phyloP scores from a whole-genome alignment of 345 rosid species.

The Pugionium dolabratum region DNA sequence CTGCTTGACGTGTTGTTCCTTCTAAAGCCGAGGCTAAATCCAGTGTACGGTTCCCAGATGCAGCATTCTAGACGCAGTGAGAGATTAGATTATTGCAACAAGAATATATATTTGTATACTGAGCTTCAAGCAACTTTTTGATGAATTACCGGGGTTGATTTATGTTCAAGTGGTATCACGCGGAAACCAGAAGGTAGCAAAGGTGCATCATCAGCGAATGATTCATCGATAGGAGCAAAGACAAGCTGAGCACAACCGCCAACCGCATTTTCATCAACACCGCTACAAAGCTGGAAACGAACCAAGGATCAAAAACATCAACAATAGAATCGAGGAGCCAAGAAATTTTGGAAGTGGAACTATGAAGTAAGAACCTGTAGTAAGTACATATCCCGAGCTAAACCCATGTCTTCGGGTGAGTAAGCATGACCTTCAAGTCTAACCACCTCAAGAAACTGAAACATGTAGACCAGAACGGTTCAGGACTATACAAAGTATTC shows the following conservation, averaged over 20 bases:
- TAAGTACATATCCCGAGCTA: conserved; percentile 87
- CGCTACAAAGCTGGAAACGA: conserved; percentile 66
- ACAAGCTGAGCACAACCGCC: conserved; percentile 96
- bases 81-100: conserved; percentile 14
- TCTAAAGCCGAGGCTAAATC: conserved; percentile 93
- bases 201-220: conserved; percentile 98
- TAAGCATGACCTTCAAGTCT: conserved; percentile 87
- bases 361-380: conserved; percentile 59
- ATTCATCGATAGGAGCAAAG: conserved; percentile 92
- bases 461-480: conserved; percentile 1
- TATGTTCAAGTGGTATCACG: conserved; percentile 84
- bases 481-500: neutral
- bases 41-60: conserved; percentile 67
- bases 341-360: conserved; percentile 4
- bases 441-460: conserved; percentile 89
- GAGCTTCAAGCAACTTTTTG: neutral
- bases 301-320: conserved; percentile 20
- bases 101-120: neutral
- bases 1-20: conserved; percentile 55
- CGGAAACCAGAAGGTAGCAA: conserved; percentile 90
- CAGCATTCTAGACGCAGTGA: conserved; percentile 53
- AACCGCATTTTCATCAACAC: conserved; percentile 86
- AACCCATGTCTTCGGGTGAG: conserved; percentile 83
- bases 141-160: conserved; percentile 52
- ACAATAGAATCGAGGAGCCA: neutral